Evolutionary conservation across 106 monocot species (phyloP).

Genomic region (Dioscorea alata): DNA sequence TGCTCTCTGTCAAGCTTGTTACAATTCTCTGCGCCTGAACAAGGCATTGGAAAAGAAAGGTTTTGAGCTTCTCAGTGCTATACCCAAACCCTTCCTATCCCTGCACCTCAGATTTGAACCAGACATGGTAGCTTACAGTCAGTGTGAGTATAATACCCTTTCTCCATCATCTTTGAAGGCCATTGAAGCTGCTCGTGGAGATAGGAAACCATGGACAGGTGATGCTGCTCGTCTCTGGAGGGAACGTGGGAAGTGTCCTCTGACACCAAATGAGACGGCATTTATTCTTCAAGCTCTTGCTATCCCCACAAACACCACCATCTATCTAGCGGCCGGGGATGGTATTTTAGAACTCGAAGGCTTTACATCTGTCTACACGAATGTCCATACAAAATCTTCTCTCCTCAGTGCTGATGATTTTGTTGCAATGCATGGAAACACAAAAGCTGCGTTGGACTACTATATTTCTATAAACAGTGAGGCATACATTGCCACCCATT

Average conservation of each 20-base stretch:
- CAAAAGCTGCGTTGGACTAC: constrained; percentile 91
- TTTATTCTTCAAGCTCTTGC: constrained; percentile 70
- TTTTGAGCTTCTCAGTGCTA: constrained; percentile 46
- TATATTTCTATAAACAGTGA: constrained; percentile 79
- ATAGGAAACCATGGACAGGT: constrained; percentile 60
- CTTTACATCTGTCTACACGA: constrained; percentile 61
- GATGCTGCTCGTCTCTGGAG: constrained; percentile 59
- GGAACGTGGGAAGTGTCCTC: constrained; percentile 87
- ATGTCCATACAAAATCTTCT: constrained; percentile 74
- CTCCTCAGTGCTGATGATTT: constrained; percentile 48
- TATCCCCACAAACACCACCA: constrained; percentile 59
- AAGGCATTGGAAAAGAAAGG: constrained; percentile 57
- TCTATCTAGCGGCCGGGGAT: constrained; percentile 92
- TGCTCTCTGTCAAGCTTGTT: constrained; percentile 81
- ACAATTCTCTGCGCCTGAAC: constrained; percentile 64
- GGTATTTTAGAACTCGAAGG: constrained; percentile 84
- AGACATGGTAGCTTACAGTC: constrained; percentile 94
- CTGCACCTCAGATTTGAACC: constrained; percentile 94
- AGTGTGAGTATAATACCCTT: constrained; percentile 57
- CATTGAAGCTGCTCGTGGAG: constrained; percentile 53
- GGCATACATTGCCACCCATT: constrained; percentile 78
- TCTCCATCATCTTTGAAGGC: constrained; percentile 42
- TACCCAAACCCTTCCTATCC: constrained; percentile 86
- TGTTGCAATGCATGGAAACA: constrained; percentile 69
- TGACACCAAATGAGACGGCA: constrained; percentile 80